These are phyloP conservation scores for Solanum chmielewskii DNA, from an alignment of 257 asterid genomes.

Conservation along the genomic window DNA sequence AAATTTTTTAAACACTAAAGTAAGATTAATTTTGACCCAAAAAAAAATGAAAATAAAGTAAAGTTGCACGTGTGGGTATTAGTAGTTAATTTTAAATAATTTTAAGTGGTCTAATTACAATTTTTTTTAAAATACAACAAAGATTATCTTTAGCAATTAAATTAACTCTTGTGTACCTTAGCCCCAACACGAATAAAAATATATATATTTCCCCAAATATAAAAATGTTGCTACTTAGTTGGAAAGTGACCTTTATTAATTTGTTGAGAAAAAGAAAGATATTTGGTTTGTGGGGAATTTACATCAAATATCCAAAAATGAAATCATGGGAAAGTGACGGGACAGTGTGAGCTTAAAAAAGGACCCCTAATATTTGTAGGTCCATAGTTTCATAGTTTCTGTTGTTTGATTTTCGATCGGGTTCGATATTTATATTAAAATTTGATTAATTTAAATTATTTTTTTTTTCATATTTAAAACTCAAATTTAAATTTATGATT, in stretches of 20 bases:
- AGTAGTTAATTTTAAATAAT: not conserved
- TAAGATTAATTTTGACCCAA: not conserved
- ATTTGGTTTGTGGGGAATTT: not conserved
- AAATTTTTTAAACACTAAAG: not conserved
- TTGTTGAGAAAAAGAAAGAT: not conserved
- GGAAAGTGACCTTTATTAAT: constrained; percentile 13
- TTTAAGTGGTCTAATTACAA: not conserved
- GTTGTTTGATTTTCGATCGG: not conserved
- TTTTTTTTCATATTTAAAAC: too few relatives aligned
- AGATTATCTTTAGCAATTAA: not conserved
- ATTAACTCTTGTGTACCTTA: not conserved
- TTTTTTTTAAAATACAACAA: not conserved
- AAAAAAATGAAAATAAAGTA: not conserved
- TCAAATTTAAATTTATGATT: too few relatives aligned
- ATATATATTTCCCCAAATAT: not conserved
- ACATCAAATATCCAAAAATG: constrained; percentile 1
- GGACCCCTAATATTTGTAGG: constrained; percentile 8
- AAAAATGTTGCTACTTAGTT: not conserved
- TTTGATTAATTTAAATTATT: too few relatives aligned
- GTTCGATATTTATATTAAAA: too few relatives aligned
- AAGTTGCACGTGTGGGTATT: constrained; percentile 6
- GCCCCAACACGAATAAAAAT: not conserved
- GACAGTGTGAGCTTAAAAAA: not conserved
- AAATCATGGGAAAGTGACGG: constrained; percentile 13
- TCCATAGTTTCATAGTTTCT: not conserved